Base-by-base conservation (phyloP, 2,329 filamentous ascomycete genomes). In the Exserohilum turcica region DNA sequence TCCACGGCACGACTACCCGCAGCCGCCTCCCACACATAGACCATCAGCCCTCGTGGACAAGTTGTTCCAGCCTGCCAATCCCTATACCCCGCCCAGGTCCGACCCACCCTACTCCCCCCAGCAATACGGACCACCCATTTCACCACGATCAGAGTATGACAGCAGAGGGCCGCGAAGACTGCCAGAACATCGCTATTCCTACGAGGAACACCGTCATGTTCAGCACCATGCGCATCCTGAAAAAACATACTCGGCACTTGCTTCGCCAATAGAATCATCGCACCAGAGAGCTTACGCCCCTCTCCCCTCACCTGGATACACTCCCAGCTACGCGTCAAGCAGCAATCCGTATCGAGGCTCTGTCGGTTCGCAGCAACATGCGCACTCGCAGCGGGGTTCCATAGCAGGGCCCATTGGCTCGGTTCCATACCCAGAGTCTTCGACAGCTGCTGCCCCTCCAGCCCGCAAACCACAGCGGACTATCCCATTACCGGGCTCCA, bases 71-170 rank as follows among this genome's bases (percentile, higher is more conserved):
- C 68, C 71, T 15, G 56, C 70, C 16, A 67, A 73, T 55, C 70
- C 72, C 9, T 76, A 74, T 57, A 75, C 74, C 13, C 73, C 74
- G 16, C 73, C 74, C 5, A 65, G 73, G 35, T 74, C 74, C 21
- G 74, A 77, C 42, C 68, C 73, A 16, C 66, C 70, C 6, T 76
- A 75, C 58, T 76, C 74, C 15, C 74, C 74, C n/a, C 70, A 70
- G 50, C 66, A 73, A 36, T 73, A 75, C 64, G 72, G 68, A 8
- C 71, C 70, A 33, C 57, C 71, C 13, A 63, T 72, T 46, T 74
- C 74, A 21, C 74, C 74, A 9, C 70, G 71, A 48, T 72, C 72
- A 29, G 68, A 72, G 37, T 68, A 67, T 46, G 70, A 73, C 48
- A 57, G 52, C 54, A 64, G 69, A 61, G 67, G 52, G 3, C 60